Evolutionary conservation across 805 yeast species (phyloP).

Genomic region (Teunomyces gatunensis): DNA sequence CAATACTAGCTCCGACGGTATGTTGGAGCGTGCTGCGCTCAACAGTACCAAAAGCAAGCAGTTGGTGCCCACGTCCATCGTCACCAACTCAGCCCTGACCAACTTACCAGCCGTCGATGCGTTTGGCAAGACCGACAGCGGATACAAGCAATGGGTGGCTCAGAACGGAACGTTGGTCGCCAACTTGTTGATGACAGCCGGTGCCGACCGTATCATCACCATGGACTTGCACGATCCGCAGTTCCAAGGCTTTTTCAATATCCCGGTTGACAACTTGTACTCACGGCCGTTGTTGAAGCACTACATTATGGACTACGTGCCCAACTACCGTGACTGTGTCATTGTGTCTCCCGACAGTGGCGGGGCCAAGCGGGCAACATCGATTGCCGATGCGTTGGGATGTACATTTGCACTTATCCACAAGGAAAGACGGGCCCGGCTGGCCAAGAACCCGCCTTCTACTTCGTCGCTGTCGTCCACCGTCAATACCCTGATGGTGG

Average conservation of each 20-base stretch:
- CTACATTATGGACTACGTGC: slow-evolving; percentile 74
- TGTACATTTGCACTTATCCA: slow-evolving; percentile 92
- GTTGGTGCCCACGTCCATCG: slow-evolving; percentile 23
- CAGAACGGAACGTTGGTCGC: slow-evolving; percentile 94
- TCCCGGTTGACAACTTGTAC: slow-evolving; percentile 92
- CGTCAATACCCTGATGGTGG: slow-evolving; percentile 39
- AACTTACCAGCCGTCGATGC: slow-evolving; percentile 33
- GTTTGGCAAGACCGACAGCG: slow-evolving; percentile 49
- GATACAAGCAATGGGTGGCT: slow-evolving; percentile 92
- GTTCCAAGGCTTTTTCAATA: slow-evolving; percentile 95
- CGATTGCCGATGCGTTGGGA: slow-evolving; percentile 86
- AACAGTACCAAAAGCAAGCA: slow-evolving; percentile 4
- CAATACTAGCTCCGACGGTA: slow-evolving; percentile 7
- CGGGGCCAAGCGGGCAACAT: slow-evolving; percentile 96
- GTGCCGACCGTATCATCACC: slow-evolving; percentile 94
- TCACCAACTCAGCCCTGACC: slow-evolving; percentile 30
- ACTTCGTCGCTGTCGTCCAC: slow-evolving; percentile 15
- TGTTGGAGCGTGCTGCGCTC: slow-evolving; percentile 3
- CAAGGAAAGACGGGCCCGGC: slow-evolving; percentile 73
- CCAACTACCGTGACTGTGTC: slow-evolving; percentile 79
- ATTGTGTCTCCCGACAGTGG: slow-evolving; percentile 98
- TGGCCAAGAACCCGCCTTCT: slow-evolving; percentile 31
- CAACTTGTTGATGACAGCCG: slow-evolving; percentile 81
- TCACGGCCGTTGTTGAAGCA: slow-evolving; percentile 85
- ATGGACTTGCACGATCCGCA: slow-evolving; percentile 99